Evolutionary conservation across 2,329 filamentous ascomycete genomes (phyloP).

Genomic region (Fusarium brachygibbosum): DNA sequence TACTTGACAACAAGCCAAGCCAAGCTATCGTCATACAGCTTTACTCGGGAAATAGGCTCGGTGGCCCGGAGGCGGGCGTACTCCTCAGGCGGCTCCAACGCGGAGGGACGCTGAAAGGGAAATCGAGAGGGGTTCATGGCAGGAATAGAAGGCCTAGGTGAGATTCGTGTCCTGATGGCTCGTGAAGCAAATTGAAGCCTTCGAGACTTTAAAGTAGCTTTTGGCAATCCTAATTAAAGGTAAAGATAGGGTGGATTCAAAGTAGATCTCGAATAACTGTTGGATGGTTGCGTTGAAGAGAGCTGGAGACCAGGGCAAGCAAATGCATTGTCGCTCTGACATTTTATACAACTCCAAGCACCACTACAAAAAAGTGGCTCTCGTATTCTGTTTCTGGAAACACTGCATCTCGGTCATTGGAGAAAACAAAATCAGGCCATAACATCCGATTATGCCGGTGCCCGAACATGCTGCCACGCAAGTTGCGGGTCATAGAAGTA

Average conservation of each 20-base stretch:
- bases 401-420: background rate
- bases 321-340: background rate
- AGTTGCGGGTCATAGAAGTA: background rate
- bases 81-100: slow-evolving; percentile 57
- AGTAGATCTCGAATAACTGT: background rate
- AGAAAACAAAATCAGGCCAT: background rate
- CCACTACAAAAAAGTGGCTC: background rate
- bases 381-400: background rate
- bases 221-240: background rate
- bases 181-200: background rate
- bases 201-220: background rate
- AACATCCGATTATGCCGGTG: background rate
- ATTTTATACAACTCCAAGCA: background rate
- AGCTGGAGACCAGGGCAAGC: background rate
- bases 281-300: background rate
- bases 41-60: slow-evolving; percentile 60
- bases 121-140: background rate
- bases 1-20: slow-evolving; percentile 65
- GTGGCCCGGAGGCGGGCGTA: slow-evolving; percentile 59
- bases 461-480: background rate
- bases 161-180: background rate
- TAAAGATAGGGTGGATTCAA: background rate
- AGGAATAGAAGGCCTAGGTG: background rate
- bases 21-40: slow-evolving; percentile 61
- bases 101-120: slow-evolving; percentile 42